These are phyloP conservation scores for Suillus placidus DNA, from an alignment of 768 basidiomycete genomes.

Conservation along the genomic window DNA sequence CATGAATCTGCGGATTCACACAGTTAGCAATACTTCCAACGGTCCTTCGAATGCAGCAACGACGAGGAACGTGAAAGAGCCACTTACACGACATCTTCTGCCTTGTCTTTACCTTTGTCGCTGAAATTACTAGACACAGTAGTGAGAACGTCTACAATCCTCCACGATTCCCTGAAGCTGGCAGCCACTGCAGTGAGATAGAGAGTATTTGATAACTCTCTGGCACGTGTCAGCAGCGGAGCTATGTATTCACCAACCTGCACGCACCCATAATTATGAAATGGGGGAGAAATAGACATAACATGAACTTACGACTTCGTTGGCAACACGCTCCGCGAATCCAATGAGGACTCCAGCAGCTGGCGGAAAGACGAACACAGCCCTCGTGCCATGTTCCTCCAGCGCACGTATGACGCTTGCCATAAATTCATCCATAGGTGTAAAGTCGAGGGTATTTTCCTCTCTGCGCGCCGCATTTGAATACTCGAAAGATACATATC, in stretches of 20 bases:
- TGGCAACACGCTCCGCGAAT: conserved; percentile 84
- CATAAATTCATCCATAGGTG: conserved; percentile 94
- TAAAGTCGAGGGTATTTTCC: conserved; percentile 75
- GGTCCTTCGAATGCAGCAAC: conserved; percentile 9
- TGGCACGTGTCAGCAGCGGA: conserved; percentile 73
- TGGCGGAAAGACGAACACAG: conserved; percentile 85
- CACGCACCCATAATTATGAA: conserved; percentile 3
- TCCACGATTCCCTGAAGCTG: conserved; percentile 85
- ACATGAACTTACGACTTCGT: conserved; percentile 68
- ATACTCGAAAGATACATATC: neutral
- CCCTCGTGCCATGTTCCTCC: conserved; percentile 73
- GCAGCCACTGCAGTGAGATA: conserved; percentile 90
- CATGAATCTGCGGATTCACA: conserved; percentile 57
- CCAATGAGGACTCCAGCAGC: conserved; percentile 73
- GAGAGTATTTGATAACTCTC: conserved; percentile 67
- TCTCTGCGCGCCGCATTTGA: conserved; percentile 35
- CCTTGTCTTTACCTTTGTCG: conserved; percentile 26
- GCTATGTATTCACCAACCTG: conserved; percentile 89
- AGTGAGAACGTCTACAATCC: conserved; percentile 78
- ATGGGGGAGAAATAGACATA: conserved; percentile 13
- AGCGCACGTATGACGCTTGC: conserved; percentile 64
- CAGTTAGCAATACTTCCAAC: conserved; percentile 3
- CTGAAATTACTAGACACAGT: conserved; percentile 44
- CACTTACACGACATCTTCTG: conserved; percentile 84
- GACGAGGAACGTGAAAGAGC: conserved; percentile 16